Conservation (phyloP, 164 flowering plant genomes). For the Magnolia officinalis region DNA sequence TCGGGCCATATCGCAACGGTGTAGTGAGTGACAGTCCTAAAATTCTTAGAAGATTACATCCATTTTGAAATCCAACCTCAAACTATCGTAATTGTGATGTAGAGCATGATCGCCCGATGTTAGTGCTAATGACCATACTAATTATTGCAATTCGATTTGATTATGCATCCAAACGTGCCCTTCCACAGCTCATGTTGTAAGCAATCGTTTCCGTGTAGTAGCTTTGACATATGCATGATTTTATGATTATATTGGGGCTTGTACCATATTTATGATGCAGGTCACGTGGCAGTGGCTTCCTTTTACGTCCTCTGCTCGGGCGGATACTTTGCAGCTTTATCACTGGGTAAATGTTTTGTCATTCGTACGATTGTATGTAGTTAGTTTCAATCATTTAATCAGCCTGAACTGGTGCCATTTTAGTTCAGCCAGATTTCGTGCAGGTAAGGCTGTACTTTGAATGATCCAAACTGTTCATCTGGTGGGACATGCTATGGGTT, state of each 20-base stretch:
- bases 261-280: slow-evolving; percentile 30
- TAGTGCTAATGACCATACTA: background rate
- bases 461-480: background rate
- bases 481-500: background rate
- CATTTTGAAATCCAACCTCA: background rate
- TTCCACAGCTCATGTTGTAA: background rate
- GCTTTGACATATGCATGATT: background rate
- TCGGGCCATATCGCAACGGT: background rate
- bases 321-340: slow-evolving; percentile 80
- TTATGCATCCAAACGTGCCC: background rate
- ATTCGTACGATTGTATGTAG: no score
- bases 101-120: background rate
- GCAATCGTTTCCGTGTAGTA: background rate
- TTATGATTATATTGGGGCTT: background rate
- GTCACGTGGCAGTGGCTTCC: slow-evolving; percentile 98
- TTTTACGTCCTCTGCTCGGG: slow-evolving; percentile 84
- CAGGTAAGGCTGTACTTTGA: background rate
- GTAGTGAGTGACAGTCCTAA: background rate
- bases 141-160: background rate
- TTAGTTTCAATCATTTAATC: no score
- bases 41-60: background rate
- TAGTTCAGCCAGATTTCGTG: no score
- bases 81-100: background rate
- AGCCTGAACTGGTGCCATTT: no score
- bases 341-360: slow-evolving; percentile 67